Percentiles rank a stretch among this genome's conserved stretches.
phyloP scores from a whole-genome alignment of 495 filamentous ascomycete species.

The Niebla homalea region DNA sequence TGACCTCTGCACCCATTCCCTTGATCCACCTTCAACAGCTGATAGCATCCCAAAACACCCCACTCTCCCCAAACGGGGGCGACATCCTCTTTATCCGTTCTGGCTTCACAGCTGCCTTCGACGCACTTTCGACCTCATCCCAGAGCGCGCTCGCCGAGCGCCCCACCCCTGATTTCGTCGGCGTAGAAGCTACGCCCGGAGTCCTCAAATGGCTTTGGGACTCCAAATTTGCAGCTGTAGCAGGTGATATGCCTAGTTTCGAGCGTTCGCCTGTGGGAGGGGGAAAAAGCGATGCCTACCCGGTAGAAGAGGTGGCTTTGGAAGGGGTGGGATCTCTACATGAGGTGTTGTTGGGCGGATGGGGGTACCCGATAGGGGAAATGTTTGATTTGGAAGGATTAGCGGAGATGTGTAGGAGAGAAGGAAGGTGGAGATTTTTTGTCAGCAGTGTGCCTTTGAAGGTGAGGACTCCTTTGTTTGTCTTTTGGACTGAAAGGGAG shows the following conservation, averaged over 20 bases:
- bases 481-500: too few species aligned
- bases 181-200: conserved; percentile 31
- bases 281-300: conserved; percentile 4
- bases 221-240: conserved; percentile 37
- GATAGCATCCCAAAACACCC: conserved; percentile 21
- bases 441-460: conserved; percentile 43
- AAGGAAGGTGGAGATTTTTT: conserved; percentile 37
- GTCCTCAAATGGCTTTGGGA: conserved; percentile 38
- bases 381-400: conserved; percentile 43
- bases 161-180: conserved; percentile 24
- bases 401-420: conserved; percentile 28
- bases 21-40: conserved; percentile 28
- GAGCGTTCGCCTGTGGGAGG: conserved; percentile 26
- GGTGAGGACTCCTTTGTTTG: conserved; percentile 18
- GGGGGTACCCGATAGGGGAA: conserved; percentile 47
- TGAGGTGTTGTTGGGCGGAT: conserved; percentile 40
- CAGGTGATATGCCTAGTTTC: conserved; percentile 34
- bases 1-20: conserved; percentile 28
- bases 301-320: conserved; percentile 12
- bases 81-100: conserved; percentile 45
- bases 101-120: conserved; percentile 35
- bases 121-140: conserved; percentile 21
- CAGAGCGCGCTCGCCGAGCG: conserved; percentile 20
- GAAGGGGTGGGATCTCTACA: conserved; percentile 22
- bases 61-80: conserved; percentile 24